Evolutionary conservation across 768 basidiomycete genomes (phyloP).

Genomic region (Russula compacta): DNA sequence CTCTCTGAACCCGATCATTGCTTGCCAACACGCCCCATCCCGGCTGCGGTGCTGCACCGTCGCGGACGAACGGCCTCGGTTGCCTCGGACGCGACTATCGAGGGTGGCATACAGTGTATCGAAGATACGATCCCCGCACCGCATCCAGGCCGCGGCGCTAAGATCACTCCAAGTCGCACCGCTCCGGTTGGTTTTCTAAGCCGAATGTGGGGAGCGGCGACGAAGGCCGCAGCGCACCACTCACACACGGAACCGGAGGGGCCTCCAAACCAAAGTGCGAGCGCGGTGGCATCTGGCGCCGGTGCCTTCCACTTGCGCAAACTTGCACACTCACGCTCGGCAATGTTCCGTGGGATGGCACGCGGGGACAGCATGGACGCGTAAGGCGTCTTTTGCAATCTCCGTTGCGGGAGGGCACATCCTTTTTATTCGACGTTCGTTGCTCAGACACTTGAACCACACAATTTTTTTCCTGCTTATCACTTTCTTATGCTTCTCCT

Average conservation of each 20-base stretch:
- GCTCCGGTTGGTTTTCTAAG: constrained; percentile 46
- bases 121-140: not conserved
- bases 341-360: constrained; percentile 30
- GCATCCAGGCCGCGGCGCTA: constrained; percentile 16
- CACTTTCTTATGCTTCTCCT: not conserved
- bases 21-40: constrained; percentile 40
- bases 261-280: constrained; percentile 21
- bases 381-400: not conserved
- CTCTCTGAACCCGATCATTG: constrained; percentile 20
- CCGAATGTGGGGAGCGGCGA: constrained; percentile 67
- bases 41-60: constrained; percentile 31
- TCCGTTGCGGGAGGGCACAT: constrained; percentile 14
- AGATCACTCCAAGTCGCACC: constrained; percentile 23
- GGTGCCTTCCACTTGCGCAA: constrained; percentile 31
- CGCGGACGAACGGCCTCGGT: constrained; percentile 14
- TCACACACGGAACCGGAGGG: constrained; percentile 11
- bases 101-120: constrained; percentile 2
- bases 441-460: constrained; percentile 6
- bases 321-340: constrained; percentile 38
- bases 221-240: constrained; percentile 26
- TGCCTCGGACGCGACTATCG: constrained; percentile 19
- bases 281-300: constrained; percentile 22
- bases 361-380: constrained; percentile 2
- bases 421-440: constrained; percentile 12
- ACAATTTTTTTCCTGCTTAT: constrained; percentile 11